These are phyloP conservation scores for Primulina eburnea DNA, from an alignment of 257 asterid genomes.

Conservation along the genomic window DNA sequence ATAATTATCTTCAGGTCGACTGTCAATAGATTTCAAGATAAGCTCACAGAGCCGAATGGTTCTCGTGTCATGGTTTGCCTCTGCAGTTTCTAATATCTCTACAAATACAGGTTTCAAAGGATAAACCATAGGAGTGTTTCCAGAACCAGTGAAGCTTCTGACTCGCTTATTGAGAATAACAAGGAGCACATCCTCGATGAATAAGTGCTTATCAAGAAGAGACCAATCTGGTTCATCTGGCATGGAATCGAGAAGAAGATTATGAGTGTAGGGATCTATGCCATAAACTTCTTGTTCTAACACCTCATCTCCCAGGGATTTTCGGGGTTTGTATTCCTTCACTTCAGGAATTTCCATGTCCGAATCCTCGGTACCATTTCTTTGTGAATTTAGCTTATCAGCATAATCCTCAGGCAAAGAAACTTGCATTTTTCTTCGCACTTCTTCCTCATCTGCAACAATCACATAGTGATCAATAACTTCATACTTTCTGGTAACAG, in stretches of 20 bases:
- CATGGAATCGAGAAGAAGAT: conserved; percentile 98
- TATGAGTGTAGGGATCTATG: conserved; percentile 93
- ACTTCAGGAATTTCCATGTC: conserved; percentile 99
- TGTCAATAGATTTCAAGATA: conserved; percentile 74
- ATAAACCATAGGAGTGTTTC: conserved; percentile 88
- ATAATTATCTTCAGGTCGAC: conserved; percentile 87
- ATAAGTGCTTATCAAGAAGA: conserved; percentile 70
- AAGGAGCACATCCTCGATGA: conserved; percentile 93
- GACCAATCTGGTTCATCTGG: conserved; percentile 92
- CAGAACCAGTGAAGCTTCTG: conserved; percentile 80
- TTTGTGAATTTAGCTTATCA: conserved; percentile 77
- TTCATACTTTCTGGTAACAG: conserved; percentile 94
- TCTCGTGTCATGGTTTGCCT: conserved; percentile 56
- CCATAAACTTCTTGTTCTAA: conserved; percentile 99
- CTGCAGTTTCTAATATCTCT: conserved; percentile 63
- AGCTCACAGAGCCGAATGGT: conserved; percentile 64
- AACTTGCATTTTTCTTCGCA: conserved; percentile 89
- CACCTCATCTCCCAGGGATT: conserved; percentile 82
- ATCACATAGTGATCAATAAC: conserved; percentile 84
- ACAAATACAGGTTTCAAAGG: conserved; percentile 79
- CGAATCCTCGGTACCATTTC: conserved; percentile 94
- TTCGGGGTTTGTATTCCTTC: conserved; percentile 91
- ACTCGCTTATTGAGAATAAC: conserved; percentile 77
- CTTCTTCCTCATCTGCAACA: conserved; percentile 95
- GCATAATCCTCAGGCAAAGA: conserved; percentile 90